Base-by-base conservation (phyloP, 345 rosid genomes). In the Syzygium aromaticum region DNA sequence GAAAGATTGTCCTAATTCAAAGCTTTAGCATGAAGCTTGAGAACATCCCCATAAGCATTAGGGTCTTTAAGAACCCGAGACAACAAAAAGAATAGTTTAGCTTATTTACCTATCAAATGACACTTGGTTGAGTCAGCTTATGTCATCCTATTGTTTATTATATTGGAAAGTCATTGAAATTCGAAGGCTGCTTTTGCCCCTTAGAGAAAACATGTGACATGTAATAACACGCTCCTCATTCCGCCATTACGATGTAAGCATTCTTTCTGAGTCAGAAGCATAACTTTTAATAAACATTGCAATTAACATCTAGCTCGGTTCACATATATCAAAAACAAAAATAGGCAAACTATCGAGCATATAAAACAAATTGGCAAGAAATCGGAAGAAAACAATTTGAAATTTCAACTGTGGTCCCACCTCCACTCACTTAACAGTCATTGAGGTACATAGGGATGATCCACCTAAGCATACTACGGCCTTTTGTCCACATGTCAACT, bases 51-150 rank as follows among this genome's bases (percentile, higher is more conserved):
- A 52, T 98, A 86, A 43, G 90, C 98, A 77, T 88, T 93, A 85
- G 99, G 99, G 93, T 98, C 99, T 87, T 88, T 93, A 73, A 98
- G 96, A 54, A 95, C 98, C 98, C 95, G 92, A 77, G 52, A 87
- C 19, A 73, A 54, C 57, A 56, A 84, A 84, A 54, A 23, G 46
- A 59, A 46, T 46, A 43, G 7, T 38, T 17, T 49, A 3, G 59
- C 38, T 64, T 25, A 63, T 87, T 53, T 57, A 17, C 53, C 52
- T 56, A 56, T 43, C 28, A 33, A 67, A 67, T 38, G 80, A 38
- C 49, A 40, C 80, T 73, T 9, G 25, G 13, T 51, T 53, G 85
- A 43, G 57, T 43, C 23, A 49, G 40, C 57, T 27, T n/a, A 84
- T 33, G 49, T 33, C 80, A 73, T 33, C 25, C 80, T 33, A 9